These are phyloP conservation scores for Dendrothele bispora DNA, from an alignment of 768 basidiomycete species.

Conservation along the genomic window DNA sequence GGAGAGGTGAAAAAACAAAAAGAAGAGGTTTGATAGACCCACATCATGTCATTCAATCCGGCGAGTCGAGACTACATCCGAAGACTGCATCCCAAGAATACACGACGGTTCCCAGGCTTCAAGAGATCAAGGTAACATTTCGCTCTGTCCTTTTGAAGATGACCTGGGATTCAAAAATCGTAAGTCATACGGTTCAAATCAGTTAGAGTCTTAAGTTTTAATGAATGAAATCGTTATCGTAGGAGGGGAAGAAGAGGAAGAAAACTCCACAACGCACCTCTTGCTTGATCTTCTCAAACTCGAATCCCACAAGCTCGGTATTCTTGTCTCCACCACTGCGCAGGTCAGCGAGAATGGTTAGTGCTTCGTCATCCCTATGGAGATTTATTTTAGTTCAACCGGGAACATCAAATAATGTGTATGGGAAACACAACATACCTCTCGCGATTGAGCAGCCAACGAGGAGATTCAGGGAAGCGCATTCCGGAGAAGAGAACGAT, in stretches of 20 bases:
- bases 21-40: not conserved
- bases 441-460: slow-evolving; percentile 67
- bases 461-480: slow-evolving; percentile 71
- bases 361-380: slow-evolving; percentile 56
- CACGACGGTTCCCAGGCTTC: slow-evolving; percentile 67
- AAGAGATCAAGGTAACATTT: slow-evolving; percentile 69
- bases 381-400: not conserved
- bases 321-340: slow-evolving; percentile 62
- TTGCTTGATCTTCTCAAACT: slow-evolving; percentile 74
- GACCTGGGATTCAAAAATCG: too few relatives aligned
- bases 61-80: slow-evolving; percentile 82
- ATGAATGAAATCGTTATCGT: too few relatives aligned
- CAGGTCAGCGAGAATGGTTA: slow-evolving; percentile 72
- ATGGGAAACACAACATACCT: slow-evolving; percentile 32
- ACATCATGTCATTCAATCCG: slow-evolving; percentile 86
- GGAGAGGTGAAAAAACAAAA: not conserved
- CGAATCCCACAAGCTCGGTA: slow-evolving; percentile 65
- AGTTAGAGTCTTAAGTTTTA: too few relatives aligned
- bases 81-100: slow-evolving; percentile 64
- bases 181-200: too few relatives aligned
- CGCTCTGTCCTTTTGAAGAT: slow-evolving; percentile 65
- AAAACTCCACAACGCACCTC: too few relatives aligned
- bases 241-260: too few relatives aligned
- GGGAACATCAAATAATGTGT: not conserved
- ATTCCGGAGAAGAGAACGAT: slow-evolving; percentile 68